Conservation (phyloP, 257 asterid species). For the Catharanthus roseus region DNA sequence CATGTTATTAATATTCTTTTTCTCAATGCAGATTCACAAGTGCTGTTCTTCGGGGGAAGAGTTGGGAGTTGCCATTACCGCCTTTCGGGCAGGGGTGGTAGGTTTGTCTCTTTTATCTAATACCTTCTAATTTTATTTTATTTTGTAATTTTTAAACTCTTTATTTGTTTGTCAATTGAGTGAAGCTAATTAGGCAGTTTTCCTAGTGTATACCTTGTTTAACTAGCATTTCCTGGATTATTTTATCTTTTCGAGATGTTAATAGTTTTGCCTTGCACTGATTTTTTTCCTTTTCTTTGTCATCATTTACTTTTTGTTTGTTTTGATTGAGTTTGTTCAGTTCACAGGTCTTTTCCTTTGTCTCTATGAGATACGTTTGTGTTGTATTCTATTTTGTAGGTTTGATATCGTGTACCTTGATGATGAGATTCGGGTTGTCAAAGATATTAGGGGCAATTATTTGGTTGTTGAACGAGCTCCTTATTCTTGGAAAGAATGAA, state of each 20-base stretch:
- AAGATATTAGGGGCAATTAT: slow-evolving; percentile 83
- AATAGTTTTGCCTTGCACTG: not conserved
- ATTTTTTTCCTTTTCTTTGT: not conserved
- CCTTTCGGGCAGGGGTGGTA: slow-evolving; percentile 97
- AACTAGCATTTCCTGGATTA: not conserved
- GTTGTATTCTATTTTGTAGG: slow-evolving; percentile 33
- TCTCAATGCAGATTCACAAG: slow-evolving; percentile 61
- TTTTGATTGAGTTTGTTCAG: not conserved
- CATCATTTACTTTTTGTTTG: not conserved
- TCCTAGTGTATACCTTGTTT: not conserved
- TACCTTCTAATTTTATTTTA: not conserved
- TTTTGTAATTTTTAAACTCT: not conserved
- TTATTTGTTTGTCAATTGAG: not conserved
- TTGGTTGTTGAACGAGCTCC: slow-evolving; percentile 85
- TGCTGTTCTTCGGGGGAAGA: slow-evolving; percentile 78
- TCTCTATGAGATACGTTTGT: too few species aligned
- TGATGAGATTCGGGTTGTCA: slow-evolving; percentile 85
- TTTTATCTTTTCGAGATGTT: not conserved
- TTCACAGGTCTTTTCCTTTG: too few species aligned
- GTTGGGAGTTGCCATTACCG: slow-evolving; percentile 89
- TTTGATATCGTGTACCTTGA: slow-evolving; percentile 76
- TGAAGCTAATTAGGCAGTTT: not conserved
- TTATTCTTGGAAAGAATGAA: slow-evolving; percentile 78
- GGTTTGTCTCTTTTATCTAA: slow-evolving; percentile 23
- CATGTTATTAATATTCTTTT: not conserved